Percentiles rank a stretch among this genome's conserved stretches.
phyloP scores from a whole-genome alignment of 768 basidiomycete species.

The Collybiopsis confluens region DNA sequence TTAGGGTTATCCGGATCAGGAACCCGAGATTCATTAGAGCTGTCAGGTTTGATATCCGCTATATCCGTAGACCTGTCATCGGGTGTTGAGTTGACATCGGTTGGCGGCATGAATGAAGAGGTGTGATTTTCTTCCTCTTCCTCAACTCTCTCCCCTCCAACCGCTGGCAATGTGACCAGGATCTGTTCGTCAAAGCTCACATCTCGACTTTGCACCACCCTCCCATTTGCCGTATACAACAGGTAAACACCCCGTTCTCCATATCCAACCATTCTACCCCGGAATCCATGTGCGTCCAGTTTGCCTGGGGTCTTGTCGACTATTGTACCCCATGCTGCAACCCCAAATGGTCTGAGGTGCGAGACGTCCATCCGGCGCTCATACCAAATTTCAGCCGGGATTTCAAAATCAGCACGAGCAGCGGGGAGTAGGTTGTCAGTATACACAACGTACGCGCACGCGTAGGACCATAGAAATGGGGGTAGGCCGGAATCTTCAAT shows the following conservation, averaged over 20 bases:
- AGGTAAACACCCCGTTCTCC: not conserved
- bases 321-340: not conserved
- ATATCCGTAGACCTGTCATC: not conserved
- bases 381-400: not conserved
- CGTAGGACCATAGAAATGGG: not conserved
- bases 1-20: not conserved
- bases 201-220: not conserved
- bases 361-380: not conserved
- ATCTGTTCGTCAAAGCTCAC: not conserved
- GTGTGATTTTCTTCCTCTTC: not conserved
- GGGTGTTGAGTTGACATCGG: not conserved
- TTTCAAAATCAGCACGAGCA: not conserved
- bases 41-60: not conserved
- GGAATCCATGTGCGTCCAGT: not conserved
- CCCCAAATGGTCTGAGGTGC: not conserved
- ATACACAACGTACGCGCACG: not conserved
- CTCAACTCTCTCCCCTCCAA: constrained; percentile 1
- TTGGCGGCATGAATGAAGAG: not conserved
- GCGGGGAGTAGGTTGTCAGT: constrained; percentile 3
- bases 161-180: not conserved
- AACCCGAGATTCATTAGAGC: not conserved
- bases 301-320: not conserved
- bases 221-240: not conserved
- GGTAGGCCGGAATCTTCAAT: not conserved
- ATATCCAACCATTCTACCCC: not conserved